These are phyloP conservation scores for Exophiala sp. DNA, from an alignment of 2,329 filamentous ascomycete species.

Conservation along the genomic window DNA sequence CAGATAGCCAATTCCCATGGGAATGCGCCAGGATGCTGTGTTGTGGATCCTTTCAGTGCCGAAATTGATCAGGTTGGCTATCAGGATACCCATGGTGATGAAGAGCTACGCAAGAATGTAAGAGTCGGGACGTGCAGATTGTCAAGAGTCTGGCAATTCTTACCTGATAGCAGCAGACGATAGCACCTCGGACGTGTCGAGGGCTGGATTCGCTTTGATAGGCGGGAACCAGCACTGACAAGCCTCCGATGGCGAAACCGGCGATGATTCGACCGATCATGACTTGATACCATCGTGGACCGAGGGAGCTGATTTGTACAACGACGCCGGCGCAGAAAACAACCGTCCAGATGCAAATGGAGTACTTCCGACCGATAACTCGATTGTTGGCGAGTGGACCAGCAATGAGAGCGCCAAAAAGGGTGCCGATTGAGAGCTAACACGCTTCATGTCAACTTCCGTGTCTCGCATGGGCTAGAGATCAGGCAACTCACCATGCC, in stretches of 20 bases:
- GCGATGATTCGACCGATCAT: slow-evolving; percentile 44
- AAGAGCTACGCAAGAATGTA: slow-evolving; percentile 33
- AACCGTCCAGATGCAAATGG: slow-evolving; percentile 42
- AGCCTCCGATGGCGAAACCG: slow-evolving; percentile 44
- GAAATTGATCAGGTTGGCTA: slow-evolving; percentile 46
- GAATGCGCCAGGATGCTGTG: slow-evolving; percentile 45
- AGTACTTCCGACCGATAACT: slow-evolving; percentile 41
- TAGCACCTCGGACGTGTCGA: slow-evolving; percentile 44
- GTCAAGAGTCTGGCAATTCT: neutral
- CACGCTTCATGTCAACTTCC: neutral
- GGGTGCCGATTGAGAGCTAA: slow-evolving; percentile 40
- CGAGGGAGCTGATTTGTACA: slow-evolving; percentile 40
- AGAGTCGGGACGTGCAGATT: no score
- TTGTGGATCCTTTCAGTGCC: slow-evolving; percentile 39
- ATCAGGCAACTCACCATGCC: slow-evolving; percentile 33
- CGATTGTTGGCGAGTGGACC: slow-evolving; percentile 34
- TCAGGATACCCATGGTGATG: slow-evolving; percentile 46
- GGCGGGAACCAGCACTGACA: slow-evolving; percentile 44
- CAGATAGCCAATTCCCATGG: slow-evolving; percentile 53
- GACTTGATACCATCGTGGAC: slow-evolving; percentile 40
- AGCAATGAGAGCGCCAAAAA: slow-evolving; percentile 39
- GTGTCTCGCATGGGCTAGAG: neutral
- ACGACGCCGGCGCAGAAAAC: slow-evolving; percentile 44
- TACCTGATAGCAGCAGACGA: slow-evolving; percentile 42
- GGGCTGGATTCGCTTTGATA: slow-evolving; percentile 46